Evolutionary conservation across 179 eudicot genomes (phyloP).

Genomic region (Spinacia oleracea): DNA sequence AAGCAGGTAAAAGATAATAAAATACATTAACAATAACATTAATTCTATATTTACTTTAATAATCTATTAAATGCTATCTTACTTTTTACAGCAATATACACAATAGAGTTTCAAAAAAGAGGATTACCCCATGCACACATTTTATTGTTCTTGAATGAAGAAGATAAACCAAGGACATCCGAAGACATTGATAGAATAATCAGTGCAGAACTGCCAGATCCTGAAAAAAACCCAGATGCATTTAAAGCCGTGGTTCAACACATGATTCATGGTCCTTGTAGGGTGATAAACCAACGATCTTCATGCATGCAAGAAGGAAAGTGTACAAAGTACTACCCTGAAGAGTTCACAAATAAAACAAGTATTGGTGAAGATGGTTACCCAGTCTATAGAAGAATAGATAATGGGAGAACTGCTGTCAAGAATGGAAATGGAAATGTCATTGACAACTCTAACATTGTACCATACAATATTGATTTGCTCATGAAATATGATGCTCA

Average conservation of each 20-base stretch:
- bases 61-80: too few species aligned
- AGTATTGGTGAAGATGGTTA: conserved; percentile 23
- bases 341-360: background rate
- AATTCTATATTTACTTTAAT: too few species aligned
- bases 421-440: background rate
- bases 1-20: too few species aligned
- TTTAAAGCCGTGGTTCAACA: background rate
- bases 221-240: background rate
- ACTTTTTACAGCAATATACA: too few species aligned
- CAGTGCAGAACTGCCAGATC: background rate
- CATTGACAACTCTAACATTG: conserved; percentile 19
- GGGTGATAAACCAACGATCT: background rate
- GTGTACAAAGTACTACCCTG: conserved; percentile 31
- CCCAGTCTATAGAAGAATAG: conserved; percentile 17
- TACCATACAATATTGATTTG: conserved; percentile 17
- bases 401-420: background rate
- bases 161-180: too few species aligned
- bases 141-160: too few species aligned
- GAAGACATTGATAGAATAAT: background rate
- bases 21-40: too few species aligned
- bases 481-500: conserved; percentile 25
- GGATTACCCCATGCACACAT: too few species aligned
- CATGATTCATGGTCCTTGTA: conserved; percentile 15
- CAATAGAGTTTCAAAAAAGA: too few species aligned
- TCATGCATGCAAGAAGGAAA: conserved; percentile 25